phyloP scores from a whole-genome alignment of 2,329 filamentous ascomycete species.

The Talaromyces sp. region DNA sequence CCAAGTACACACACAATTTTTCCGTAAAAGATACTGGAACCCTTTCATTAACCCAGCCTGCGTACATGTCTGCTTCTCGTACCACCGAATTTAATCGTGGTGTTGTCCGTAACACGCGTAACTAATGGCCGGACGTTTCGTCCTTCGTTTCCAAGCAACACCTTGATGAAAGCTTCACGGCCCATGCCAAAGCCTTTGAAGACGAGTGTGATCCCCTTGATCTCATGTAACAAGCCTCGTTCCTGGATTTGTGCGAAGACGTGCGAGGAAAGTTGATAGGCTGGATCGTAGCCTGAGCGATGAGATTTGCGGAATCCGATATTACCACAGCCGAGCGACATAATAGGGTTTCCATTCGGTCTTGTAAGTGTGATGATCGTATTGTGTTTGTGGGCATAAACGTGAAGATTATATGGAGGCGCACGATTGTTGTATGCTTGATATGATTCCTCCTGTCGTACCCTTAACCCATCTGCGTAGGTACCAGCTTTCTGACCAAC shows the following conservation, averaged over 20 bases:
- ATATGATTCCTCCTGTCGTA: constrained; percentile 16
- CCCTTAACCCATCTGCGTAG: constrained; percentile 15
- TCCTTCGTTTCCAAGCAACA: constrained; percentile 81
- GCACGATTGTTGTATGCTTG: constrained; percentile 33
- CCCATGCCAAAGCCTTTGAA: constrained; percentile 83
- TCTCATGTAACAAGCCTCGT: constrained; percentile 70
- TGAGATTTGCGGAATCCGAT: constrained; percentile 85
- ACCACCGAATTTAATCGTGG: constrained; percentile 92
- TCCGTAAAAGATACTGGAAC: not conserved
- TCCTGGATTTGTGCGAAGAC: constrained; percentile 82
- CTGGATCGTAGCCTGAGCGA: constrained; percentile 82
- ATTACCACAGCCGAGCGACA: constrained; percentile 79
- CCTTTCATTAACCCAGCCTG: constrained; percentile 61
- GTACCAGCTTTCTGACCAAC: constrained; percentile 7
- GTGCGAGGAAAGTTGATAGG: constrained; percentile 82
- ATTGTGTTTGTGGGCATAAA: constrained; percentile 89
- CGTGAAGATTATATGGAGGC: constrained; percentile 75
- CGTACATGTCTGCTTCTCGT: constrained; percentile 80
- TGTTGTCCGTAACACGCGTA: constrained; percentile 75
- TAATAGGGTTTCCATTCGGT: constrained; percentile 72
- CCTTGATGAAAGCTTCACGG: constrained; percentile 85
- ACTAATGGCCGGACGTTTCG: constrained; percentile 71
- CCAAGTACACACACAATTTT: not conserved
- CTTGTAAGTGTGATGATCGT: constrained; percentile 87
- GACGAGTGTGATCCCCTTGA: constrained; percentile 73